Conservation (phyloP, 73 alveolate genomes). For the Effrenium voratum region DNA sequence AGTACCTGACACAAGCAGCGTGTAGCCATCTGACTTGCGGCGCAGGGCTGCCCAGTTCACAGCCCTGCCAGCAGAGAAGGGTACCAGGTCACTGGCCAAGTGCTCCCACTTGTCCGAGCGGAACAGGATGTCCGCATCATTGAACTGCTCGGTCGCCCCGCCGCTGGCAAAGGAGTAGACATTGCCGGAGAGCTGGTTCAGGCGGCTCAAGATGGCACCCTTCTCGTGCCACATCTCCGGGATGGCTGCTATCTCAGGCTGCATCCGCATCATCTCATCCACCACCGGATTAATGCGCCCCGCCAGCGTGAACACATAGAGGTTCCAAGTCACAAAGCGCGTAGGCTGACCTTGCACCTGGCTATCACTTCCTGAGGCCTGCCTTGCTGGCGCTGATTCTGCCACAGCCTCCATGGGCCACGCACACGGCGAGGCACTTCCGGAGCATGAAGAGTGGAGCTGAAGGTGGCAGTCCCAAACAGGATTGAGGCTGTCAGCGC, state of each 20-base stretch:
- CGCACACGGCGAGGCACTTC: slow-evolving; percentile 60
- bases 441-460: neutral
- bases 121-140: slow-evolving; percentile 77
- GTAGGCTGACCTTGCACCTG: slow-evolving; percentile 62
- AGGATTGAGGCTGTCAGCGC: slow-evolving; percentile 18
- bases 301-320: slow-evolving; percentile 74
- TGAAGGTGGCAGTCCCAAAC: slow-evolving; percentile 79
- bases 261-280: slow-evolving; percentile 89
- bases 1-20: slow-evolving; percentile 53
- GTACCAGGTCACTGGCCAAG: slow-evolving; percentile 51
- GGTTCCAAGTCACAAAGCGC: slow-evolving; percentile 81
- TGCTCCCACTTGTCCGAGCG: slow-evolving; percentile 83
- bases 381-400: slow-evolving; percentile 17
- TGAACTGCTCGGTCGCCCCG: slow-evolving; percentile 49
- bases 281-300: slow-evolving; percentile 88
- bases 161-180: neutral
- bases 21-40: slow-evolving; percentile 41
- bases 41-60: slow-evolving; percentile 79
- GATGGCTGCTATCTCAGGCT: slow-evolving; percentile 87
- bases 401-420: slow-evolving; percentile 34
- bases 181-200: slow-evolving; percentile 70
- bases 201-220: slow-evolving; percentile 57
- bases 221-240: slow-evolving; percentile 94
- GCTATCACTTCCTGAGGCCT: neutral
- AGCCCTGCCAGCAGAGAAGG: slow-evolving; percentile 67